phyloP scores from a whole-genome alignment of 129 eudicot species.

The Flaveria trinervia region DNA sequence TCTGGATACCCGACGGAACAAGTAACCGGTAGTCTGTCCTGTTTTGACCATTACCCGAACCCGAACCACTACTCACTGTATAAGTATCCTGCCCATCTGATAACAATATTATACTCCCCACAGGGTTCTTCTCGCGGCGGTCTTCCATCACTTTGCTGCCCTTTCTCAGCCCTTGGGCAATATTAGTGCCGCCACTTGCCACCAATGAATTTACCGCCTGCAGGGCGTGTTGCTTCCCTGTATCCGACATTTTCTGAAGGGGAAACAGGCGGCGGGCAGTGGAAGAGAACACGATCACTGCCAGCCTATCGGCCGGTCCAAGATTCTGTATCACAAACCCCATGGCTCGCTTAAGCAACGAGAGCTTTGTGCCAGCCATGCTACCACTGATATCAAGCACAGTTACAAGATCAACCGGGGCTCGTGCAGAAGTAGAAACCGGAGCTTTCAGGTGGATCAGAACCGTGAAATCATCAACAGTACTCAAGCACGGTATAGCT shows the following conservation, averaged over 20 bases:
- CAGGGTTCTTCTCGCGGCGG: slow-evolving; percentile 69
- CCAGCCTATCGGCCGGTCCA: slow-evolving; percentile 70
- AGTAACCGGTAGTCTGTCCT: slow-evolving; percentile 41
- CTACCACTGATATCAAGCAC: slow-evolving; percentile 92
- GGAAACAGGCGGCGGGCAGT: slow-evolving; percentile 78
- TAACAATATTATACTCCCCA: slow-evolving; percentile 72
- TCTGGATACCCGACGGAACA: slow-evolving; percentile 50
- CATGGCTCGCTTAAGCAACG: slow-evolving; percentile 86
- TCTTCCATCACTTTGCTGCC: slow-evolving; percentile 77
- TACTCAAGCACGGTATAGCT: slow-evolving; percentile 39
- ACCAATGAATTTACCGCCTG: slow-evolving; percentile 73
- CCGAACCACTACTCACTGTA: slow-evolving; percentile 29
- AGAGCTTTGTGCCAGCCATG: slow-evolving; percentile 88
- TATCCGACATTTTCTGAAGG: slow-evolving; percentile 68
- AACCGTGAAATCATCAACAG: slow-evolving; percentile 47
- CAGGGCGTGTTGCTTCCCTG: slow-evolving; percentile 62
- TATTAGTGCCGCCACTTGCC: slow-evolving; percentile 84
- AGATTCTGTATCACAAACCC: slow-evolving; percentile 86
- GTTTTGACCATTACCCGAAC: slow-evolving; percentile 22
- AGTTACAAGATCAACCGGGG: slow-evolving; percentile 84
- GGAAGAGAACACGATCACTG: slow-evolving; percentile 82
- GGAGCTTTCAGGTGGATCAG: slow-evolving; percentile 75
- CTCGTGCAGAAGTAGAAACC: slow-evolving; percentile 51
- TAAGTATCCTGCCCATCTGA: slow-evolving; percentile 92
- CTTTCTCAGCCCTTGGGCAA: slow-evolving; percentile 77